Conservation (phyloP, 768 basidiomycete genomes). For the Suillus clintonianus region DNA sequence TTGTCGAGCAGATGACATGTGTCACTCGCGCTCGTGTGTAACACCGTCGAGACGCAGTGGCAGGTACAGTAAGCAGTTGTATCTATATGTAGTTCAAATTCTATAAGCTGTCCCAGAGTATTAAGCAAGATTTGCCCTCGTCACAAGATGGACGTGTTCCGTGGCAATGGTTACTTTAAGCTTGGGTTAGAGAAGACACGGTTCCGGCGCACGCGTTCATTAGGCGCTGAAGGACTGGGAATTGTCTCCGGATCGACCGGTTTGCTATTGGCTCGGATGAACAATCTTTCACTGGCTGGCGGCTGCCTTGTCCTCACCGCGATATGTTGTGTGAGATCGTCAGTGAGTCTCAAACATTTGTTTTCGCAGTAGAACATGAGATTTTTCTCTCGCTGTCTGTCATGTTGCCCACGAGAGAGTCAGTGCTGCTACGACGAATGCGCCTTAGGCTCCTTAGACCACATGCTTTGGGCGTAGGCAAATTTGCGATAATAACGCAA, state of each 20-base stretch:
- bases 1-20: conserved; percentile 15
- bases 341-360: conserved; percentile 7
- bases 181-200: conserved; percentile 1
- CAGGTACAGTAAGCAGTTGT: neutral
- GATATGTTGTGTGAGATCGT: conserved; percentile 6
- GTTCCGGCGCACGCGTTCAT: conserved; percentile 2
- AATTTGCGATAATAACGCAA: neutral
- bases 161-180: neutral
- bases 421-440: no score
- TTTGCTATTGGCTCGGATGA: conserved; percentile 2
- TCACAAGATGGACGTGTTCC: neutral
- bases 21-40: neutral
- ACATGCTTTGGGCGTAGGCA: neutral
- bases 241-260: neutral
- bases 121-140: neutral
- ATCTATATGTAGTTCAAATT: neutral
- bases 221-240: conserved; percentile 6
- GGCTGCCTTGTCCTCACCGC: conserved; percentile 5
- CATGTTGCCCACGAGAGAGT: conserved; percentile 6
- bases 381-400: conserved; percentile 16
- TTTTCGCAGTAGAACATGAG: conserved; percentile 8
- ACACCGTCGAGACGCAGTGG: neutral
- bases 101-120: neutral
- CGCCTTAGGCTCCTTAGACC: neutral
- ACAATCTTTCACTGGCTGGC: conserved; percentile 6